phyloP scores from a whole-genome alignment of 331 rosid genomes.

The Dryas integrifolia region DNA sequence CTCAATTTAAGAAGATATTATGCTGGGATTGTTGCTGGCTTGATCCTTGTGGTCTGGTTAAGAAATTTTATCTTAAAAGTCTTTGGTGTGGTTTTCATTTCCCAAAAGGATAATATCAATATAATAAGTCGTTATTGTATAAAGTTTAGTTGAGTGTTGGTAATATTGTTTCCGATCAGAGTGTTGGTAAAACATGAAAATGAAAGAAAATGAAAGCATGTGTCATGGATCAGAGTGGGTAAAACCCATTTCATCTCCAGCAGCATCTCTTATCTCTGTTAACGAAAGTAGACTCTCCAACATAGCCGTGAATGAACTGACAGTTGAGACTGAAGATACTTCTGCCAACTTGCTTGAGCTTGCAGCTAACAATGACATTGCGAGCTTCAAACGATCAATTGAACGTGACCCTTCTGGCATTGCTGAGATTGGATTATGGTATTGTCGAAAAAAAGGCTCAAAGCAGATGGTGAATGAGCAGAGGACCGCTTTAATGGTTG shows the following conservation, averaged over 20 bases:
- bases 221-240: slow-evolving; percentile 51
- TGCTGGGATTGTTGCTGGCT: background rate
- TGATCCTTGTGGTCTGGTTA: background rate
- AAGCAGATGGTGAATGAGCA: slow-evolving; percentile 83
- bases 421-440: slow-evolving; percentile 86
- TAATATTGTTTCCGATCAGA: background rate
- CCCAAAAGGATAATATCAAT: background rate
- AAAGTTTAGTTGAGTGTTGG: background rate
- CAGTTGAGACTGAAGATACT: slow-evolving; percentile 72
- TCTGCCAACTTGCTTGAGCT: slow-evolving; percentile 85
- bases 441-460: slow-evolving; percentile 73
- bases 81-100: background rate
- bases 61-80: too few species aligned
- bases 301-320: slow-evolving; percentile 65
- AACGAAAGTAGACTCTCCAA: slow-evolving; percentile 22
- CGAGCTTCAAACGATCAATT: slow-evolving; percentile 58
- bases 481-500: slow-evolving; percentile 87
- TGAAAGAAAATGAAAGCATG: slow-evolving; percentile 57
- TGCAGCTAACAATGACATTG: slow-evolving; percentile 73
- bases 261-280: slow-evolving; percentile 19
- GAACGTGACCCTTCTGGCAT: slow-evolving; percentile 66
- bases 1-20: background rate
- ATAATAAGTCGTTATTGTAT: background rate
- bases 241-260: slow-evolving; percentile 25
- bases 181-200: slow-evolving; percentile 31